These are phyloP conservation scores for Globisporangium nunn DNA, from an alignment of 352 stramenopile genomes.

Conservation along the genomic window DNA sequence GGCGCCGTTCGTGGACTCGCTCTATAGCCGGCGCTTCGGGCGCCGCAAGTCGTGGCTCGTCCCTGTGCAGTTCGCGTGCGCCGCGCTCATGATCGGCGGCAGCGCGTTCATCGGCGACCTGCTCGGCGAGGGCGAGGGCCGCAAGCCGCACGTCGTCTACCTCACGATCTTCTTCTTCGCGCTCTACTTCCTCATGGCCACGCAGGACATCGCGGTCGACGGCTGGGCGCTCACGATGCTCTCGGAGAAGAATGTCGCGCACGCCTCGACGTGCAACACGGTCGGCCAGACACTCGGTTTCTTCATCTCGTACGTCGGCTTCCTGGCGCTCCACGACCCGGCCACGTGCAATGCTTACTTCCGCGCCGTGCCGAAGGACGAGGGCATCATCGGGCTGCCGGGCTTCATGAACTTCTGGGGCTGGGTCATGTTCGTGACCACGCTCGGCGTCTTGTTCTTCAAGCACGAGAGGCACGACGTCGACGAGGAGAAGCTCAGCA, in stretches of 20 bases:
- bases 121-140: constrained; percentile 72
- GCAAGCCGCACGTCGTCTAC: constrained; percentile 87
- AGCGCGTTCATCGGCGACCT: constrained; percentile 80
- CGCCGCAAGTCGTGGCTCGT: constrained; percentile 96
- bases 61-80: constrained; percentile 95
- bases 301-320: constrained; percentile 97
- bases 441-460: constrained; percentile 87
- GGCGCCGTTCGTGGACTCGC: constrained; percentile 96
- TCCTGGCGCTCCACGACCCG: constrained; percentile 95
- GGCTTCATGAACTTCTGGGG: constrained; percentile 93
- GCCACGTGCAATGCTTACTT: constrained; percentile 89
- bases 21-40: constrained; percentile 89
- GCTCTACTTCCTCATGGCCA: constrained; percentile 99
- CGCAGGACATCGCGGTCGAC: constrained; percentile 99
- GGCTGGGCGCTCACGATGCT: constrained; percentile 99
- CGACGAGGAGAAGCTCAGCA: constrained; percentile 62
- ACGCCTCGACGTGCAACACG: constrained; percentile 94
- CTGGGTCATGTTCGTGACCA: constrained; percentile 91
- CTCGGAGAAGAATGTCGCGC: constrained; percentile 93
- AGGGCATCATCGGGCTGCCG: constrained; percentile 81
- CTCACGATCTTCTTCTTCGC: constrained; percentile 96
- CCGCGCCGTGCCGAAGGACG: constrained; percentile 40
- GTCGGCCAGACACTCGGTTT: constrained; percentile 97
- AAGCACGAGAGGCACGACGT: constrained; percentile 82
- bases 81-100: constrained; percentile 92